Base-by-base conservation (phyloP, 1,284 basidiomycete species). In the Boletus smithii region DNA sequence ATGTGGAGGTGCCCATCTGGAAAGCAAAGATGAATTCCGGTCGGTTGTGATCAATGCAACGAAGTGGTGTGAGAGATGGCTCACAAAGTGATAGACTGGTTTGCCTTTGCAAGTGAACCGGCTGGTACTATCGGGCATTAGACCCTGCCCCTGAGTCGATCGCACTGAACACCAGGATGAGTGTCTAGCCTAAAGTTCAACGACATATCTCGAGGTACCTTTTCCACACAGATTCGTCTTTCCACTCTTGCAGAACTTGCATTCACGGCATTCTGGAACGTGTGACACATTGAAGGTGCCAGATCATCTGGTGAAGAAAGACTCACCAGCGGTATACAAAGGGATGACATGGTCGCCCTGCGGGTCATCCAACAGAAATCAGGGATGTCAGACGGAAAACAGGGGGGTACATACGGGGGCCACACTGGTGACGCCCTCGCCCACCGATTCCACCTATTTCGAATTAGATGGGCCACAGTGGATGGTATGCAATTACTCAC, bases 161-260 rank as follows among this genome's bases (percentile, higher is more conserved):
- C 95, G 88, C 39, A 97, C 94, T 84, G 63, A 43, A 48, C 20
- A 31, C 27, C 22, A 5, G 32, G 9, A 34, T 54, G 36, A 46
- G 40, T n/a, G 36, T 36, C 56, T 42, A 54, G 46, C 23, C 7
- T 37, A 33, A 24, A 13, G 31, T 34, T n/a, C 8, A 11, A 17
- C 4, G 14, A 23, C 31, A 33, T 34, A 6, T 31, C 13, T 41
- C n/a, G 20, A 55, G 62, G 26, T 56, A 88, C 90, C 88, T 73
- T 83, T 81, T 50, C 91, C 87, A 64, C 93, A 97, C 36, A 97
- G 80, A 71, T 98, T 99, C 51, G 95, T 99, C 80, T 98, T 99
- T 54, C 95, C 97, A 49, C 91, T 95, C 74, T 88, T 95, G 81
- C 95, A 99, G 76, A 98, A 98, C 70, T 95, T 95, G 76, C 94